Base-by-base conservation (phyloP, 2,329 filamentous ascomycete genomes). In the Hymenoscyphus fraxineus region DNA sequence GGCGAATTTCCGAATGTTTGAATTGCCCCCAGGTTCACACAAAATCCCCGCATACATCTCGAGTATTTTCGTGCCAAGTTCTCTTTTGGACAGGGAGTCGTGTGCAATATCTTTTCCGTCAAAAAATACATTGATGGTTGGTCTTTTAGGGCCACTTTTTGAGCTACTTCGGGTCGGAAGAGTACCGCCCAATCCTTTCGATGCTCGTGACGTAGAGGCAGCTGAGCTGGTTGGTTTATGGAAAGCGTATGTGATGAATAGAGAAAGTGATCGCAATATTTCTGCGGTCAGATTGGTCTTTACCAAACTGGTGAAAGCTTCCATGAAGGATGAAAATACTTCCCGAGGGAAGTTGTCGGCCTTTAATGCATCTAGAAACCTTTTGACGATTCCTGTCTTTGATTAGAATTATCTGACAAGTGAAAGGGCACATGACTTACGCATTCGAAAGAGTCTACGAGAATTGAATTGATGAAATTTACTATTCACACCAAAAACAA, bases 381-480 rank as follows among this genome's bases (percentile, higher is more conserved):
- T 88, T 76, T 96, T 97, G 54, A 96, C 90, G 64, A 97, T 93
- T 62, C 92, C 92, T 95, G 68, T 13, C 40, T 38, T 39, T 31
- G 56, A 71, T 67, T 71, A 67, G 60, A 68, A 39, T 39, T 22
- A 15, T 15, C 1, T 65, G 73, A 61, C 75, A 3, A 35, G 7
- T 40, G n/a, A 35, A 58, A 12, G 31, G 27, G 55, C 39, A 31
- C 16, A 61, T 22, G 16, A 77, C 90, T 82, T 85, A 93, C 94
- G 87, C 91, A 99, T 99, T 70, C 93, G 85, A 65, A 91, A 86
- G 66, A 99, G 80, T 58, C 95, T 86, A 73, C 92, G 90, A 61
- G 90, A 88, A 75, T 99, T 99, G 78, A 98, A 98, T 65, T 92
- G 88, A 74, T 93, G 91, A 73, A 96, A 90, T 74, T 95, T 93